These are phyloP conservation scores for Coprinellus micaceus DNA, from an alignment of 768 basidiomycete species.

Conservation along the genomic window DNA sequence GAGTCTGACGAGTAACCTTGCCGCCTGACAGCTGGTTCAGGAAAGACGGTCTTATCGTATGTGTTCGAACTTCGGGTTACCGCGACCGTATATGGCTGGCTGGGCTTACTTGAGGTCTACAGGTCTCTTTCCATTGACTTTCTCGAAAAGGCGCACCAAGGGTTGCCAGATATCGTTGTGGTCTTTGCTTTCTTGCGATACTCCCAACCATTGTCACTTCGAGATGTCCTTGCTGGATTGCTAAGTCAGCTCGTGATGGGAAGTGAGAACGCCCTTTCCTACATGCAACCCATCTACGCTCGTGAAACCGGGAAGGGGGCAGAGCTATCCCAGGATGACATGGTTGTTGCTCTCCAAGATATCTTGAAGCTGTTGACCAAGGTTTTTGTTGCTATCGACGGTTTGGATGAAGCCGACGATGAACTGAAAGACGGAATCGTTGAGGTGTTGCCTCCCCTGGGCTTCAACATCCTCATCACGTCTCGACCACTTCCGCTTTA, in stretches of 20 bases:
- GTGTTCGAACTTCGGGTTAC: not conserved
- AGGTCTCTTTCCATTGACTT: not conserved
- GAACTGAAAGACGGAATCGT: not conserved
- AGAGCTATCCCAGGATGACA: not conserved
- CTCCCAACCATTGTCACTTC: not conserved
- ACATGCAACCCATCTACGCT: not conserved
- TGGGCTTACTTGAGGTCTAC: not conserved
- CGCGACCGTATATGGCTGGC: not conserved
- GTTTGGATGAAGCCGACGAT: not conserved
- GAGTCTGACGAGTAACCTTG: not conserved
- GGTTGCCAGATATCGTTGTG: not conserved
- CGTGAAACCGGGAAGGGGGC: not conserved
- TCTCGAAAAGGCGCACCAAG: not conserved
- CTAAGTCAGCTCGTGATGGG: not conserved
- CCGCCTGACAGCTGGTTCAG: slow-evolving; percentile 2
- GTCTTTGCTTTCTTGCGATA: slow-evolving; percentile 2
- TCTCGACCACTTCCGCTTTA: not conserved
- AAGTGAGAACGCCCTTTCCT: not conserved
- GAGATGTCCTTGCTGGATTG: not conserved
- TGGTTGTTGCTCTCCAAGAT: not conserved
- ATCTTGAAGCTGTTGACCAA: not conserved
- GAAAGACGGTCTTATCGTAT: slow-evolving; percentile 4
- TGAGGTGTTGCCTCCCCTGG: not conserved
- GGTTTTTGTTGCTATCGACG: not conserved
- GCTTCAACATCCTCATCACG: not conserved